Base-by-base conservation (phyloP, 192 early-diverging fungal genomes). In the Kickxella alabastrina region DNA sequence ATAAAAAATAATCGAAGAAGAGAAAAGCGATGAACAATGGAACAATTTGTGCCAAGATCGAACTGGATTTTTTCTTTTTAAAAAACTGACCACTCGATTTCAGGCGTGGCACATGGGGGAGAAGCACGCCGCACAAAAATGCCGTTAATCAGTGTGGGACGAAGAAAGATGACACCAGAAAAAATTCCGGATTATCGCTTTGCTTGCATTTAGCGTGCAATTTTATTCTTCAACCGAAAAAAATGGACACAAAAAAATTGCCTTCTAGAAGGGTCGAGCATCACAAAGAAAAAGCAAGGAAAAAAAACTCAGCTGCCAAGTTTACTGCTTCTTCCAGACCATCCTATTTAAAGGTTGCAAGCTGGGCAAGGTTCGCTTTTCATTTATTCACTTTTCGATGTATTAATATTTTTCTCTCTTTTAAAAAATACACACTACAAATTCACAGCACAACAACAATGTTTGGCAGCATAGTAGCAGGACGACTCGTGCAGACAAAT, bases 391-490 rank as follows among this genome's bases (percentile, higher is more conserved):
- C 22, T 43, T 43, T 43, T 12, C 4, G 18, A n/a, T n/a, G n/a
- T n/a, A 23, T 22, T 6, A 22, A 3, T 18, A 6, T 23, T 43
- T 43, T 43, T 23, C 13, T 34, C 42, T 18, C 42, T 27, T 34
- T n/a, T n/a, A n/a, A n/a, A n/a, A n/a, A n/a, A n/a, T n/a, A n/a
- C n/a, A n/a, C n/a, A n/a, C n/a, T n/a, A n/a, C n/a, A n/a, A n/a
- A n/a, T n/a, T n/a, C n/a, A n/a, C n/a, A n/a, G n/a, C n/a, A n/a
- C n/a, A n/a, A n/a, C 24, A 5, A 36, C 29, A 37, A 93, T 93
- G 93, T 93, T 93, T 79, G 93, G 93, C 4, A 91, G 88, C 63
- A 93, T 96, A 53, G 84, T 90, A 18, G 92, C 92, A 6, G 93
- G 93, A 18, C 81, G 93, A 24, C 77, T 92, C 50, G 88, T 93